phyloP scores from a whole-genome alignment of 202 grass and related monocot genomes.

The Alloteropsis angusta region DNA sequence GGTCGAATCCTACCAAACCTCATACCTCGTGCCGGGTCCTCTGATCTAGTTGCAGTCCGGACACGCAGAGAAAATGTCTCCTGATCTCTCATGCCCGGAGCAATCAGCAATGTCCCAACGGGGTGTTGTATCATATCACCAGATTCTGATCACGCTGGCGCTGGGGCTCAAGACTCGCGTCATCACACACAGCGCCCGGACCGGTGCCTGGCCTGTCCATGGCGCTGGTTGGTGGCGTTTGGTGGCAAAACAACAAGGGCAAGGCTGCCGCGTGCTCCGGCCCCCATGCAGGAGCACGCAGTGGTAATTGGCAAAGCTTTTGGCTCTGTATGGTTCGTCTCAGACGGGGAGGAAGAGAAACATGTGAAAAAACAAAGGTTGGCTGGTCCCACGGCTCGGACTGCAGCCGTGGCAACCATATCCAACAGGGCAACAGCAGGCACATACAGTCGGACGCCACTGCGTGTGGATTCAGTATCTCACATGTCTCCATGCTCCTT shows the following conservation, averaged over 20 bases:
- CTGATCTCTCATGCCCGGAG: not conserved
- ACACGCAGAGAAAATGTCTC: not conserved
- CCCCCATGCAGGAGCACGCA: not conserved
- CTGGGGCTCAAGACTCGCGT: not conserved
- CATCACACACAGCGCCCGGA: not conserved
- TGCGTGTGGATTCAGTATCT: not conserved
- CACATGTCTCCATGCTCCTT: not conserved
- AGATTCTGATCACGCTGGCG: constrained; percentile 18
- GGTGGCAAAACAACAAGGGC: constrained; percentile 2
- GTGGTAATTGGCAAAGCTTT: not conserved
- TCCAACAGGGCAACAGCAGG: not conserved
- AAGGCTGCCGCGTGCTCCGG: constrained; percentile 4
- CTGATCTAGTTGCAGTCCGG: not conserved
- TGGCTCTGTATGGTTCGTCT: constrained; percentile 5
- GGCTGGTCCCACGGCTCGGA: not conserved
- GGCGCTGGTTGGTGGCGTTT: constrained; percentile 13
- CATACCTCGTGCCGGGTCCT: not conserved
- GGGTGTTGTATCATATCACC: not conserved
- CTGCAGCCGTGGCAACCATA: constrained; percentile 23
- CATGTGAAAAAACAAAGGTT: not conserved
- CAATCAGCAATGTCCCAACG: not conserved
- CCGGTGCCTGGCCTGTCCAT: not conserved
- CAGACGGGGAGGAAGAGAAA: not conserved
- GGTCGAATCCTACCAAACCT: not conserved
- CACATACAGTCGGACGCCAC: not conserved